Base-by-base conservation (phyloP, 768 basidiomycete species). In the Panaeolus papilionaceus region DNA sequence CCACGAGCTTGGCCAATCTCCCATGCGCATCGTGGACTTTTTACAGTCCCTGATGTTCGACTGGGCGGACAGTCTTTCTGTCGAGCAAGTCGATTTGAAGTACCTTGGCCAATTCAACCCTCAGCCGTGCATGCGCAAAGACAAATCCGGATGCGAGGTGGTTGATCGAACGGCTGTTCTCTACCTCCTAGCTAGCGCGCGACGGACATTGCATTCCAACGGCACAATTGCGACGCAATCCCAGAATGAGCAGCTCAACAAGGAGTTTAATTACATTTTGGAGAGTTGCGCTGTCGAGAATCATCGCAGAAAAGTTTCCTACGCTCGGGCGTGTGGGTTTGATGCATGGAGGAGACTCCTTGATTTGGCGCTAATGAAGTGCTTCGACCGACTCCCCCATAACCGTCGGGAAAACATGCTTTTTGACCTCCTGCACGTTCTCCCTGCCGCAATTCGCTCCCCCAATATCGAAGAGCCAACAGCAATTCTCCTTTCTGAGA, bases 251-350 rank as follows among this genome's bases (percentile, higher is more conserved):
- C 88, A 90, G 65, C 82, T 95, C 37, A 83, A 83, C 51, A 78
- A 79, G 2, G 97, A 98, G 78, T 88, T 86, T 9, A 80, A 79
- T 0, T 95, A 94, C 70, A 85, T 98, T 54, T 72, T 98, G 69
- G 89, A 92, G 75, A 93, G 93, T 65, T 92, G 95, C 67, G 92
- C 89, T 0, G 84, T 92, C 64, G 95, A 96, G 77, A 98, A 98
- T 72, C 92, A 95, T 75, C 89, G 93, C 20, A 88, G 95, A 12
- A 89, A 93, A 74, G 87, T 98, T 8, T 82, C 86, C 2, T 85
- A 90, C 73, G 91, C 95, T 12, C 83, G 90, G 26, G 85, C 87
- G 4, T 81, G 81, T 8, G 89, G 91, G 44, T 92, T 94, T 74
- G 89, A 92, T 67, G 85, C 96, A 0, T 98, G 96, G 96, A 88